A percentile compares a stretch with the other conserved stretches of the same genome.
Evolutionary conservation across 352 stramenopile genomes (phyloP).

Genomic region (Pythium rhizo-oryzae): DNA sequence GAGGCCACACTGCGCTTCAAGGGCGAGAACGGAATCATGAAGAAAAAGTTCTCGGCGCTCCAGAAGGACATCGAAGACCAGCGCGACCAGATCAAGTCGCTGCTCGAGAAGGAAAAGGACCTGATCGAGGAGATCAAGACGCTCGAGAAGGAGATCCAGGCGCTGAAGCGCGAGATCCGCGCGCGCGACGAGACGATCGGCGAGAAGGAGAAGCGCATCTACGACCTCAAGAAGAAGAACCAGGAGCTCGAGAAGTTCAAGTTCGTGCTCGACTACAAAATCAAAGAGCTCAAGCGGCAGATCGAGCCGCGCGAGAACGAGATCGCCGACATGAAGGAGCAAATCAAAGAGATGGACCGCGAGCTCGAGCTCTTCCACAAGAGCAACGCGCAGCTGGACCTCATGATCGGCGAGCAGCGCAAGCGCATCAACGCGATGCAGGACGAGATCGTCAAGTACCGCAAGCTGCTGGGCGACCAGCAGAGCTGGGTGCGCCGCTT

Average conservation of each 20-base stretch:
- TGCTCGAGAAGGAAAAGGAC: constrained; percentile 93
- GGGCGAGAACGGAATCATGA: constrained; percentile 96
- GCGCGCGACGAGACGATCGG: constrained; percentile 94
- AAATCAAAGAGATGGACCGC: constrained; percentile 96
- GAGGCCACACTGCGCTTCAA: constrained; percentile 93
- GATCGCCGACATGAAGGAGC: constrained; percentile 94
- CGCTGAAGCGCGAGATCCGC: constrained; percentile 93
- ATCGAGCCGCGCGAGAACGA: constrained; percentile 95
- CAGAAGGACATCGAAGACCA: constrained; percentile 96
- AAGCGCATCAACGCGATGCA: constrained; percentile 93
- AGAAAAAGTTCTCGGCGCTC: constrained; percentile 95
- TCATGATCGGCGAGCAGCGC: constrained; percentile 95
- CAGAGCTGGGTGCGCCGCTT: constrained; percentile 78
- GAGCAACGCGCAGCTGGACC: constrained; percentile 92
- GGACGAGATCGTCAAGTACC: constrained; percentile 76
- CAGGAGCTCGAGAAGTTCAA: constrained; percentile 98
- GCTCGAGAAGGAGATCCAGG: constrained; percentile 93
- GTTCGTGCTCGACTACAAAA: constrained; percentile 97
- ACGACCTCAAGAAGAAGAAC: constrained; percentile 98
- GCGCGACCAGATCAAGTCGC: constrained; percentile 91
- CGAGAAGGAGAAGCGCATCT: constrained; percentile 97
- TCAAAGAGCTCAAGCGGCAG: constrained; percentile 96
- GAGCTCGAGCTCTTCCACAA: constrained; percentile 96
- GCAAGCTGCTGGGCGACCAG: constrained; percentile 66
- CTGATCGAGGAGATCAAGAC: constrained; percentile 91